Evolutionary conservation across 306 rosid species (phyloP).

Genomic region (Styphnolobium japonicum): DNA sequence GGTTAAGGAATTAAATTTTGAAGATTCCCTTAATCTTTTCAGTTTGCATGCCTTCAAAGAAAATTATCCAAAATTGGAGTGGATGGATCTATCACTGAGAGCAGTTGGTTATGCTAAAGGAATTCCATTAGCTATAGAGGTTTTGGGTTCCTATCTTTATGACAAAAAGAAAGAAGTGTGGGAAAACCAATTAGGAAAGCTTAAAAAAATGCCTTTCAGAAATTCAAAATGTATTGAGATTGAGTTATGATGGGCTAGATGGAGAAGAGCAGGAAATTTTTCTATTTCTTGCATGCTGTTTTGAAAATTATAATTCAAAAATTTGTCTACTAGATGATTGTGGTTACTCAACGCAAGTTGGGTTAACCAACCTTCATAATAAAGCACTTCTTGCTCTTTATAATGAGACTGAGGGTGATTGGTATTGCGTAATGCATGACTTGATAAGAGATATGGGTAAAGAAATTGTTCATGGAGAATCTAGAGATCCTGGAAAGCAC

Average conservation of each 20-base stretch:
- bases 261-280: not conserved
- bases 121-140: not conserved
- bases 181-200: not conserved
- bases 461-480: not conserved
- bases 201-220: not conserved
- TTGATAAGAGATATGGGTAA: not conserved
- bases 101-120: not conserved
- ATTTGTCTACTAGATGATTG: not conserved
- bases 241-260: not conserved
- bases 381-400: no score
- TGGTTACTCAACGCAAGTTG: not conserved
- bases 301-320: no score
- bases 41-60: not conserved
- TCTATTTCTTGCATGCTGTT: not conserved
- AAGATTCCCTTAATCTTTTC: not conserved
- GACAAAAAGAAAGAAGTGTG: not conserved
- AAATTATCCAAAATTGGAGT: no score
- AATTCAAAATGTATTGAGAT: not conserved
- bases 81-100: not conserved
- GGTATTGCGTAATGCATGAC: not conserved
- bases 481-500: not conserved
- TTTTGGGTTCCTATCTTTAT: not conserved
- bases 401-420: no score
- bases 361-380: not conserved
- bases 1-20: not conserved